A percentile compares a stretch with the other conserved stretches of the same genome.
Evolutionary conservation across 1,284 basidiomycete genomes (phyloP).

Genomic region (Boletus sp.): DNA sequence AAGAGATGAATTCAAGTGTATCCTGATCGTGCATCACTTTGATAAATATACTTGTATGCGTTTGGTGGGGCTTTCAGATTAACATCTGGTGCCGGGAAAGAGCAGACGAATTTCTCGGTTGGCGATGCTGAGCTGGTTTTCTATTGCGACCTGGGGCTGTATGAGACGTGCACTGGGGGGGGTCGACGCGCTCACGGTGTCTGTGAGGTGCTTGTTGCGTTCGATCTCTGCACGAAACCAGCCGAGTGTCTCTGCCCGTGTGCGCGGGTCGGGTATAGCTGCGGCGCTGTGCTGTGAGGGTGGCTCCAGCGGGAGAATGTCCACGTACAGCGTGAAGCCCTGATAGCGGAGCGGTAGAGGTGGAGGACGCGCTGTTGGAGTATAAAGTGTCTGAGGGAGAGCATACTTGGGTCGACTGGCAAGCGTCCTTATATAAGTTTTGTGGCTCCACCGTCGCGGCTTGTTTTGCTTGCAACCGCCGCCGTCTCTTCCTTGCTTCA

Average conservation of each 20-base stretch:
- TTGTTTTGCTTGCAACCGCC: slow-evolving; percentile 17
- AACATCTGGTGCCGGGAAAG: slow-evolving; percentile 23
- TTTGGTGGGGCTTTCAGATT: not conserved
- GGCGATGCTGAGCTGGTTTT: slow-evolving; percentile 46
- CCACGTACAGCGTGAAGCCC: slow-evolving; percentile 59
- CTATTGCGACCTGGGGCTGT: slow-evolving; percentile 40
- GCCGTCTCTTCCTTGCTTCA: slow-evolving; percentile 7
- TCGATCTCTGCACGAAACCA: slow-evolving; percentile 76
- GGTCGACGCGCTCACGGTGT: slow-evolving; percentile 43
- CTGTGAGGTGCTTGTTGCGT: slow-evolving; percentile 51
- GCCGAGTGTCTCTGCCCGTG: slow-evolving; percentile 59
- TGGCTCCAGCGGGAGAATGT: not conserved
- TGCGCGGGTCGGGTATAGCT: slow-evolving; percentile 60
- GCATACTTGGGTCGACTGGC: slow-evolving; percentile 11
- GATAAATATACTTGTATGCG: slow-evolving; percentile 3
- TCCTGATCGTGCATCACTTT: slow-evolving; percentile 3
- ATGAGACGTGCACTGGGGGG: slow-evolving; percentile 16
- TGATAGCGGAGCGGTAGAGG: slow-evolving; percentile 62
- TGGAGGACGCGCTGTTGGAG: slow-evolving; percentile 56
- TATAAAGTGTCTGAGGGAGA: slow-evolving; percentile 71
- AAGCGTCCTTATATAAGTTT: too few relatives aligned
- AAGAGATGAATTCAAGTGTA: slow-evolving; percentile 4
- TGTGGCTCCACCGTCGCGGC: slow-evolving; percentile 21
- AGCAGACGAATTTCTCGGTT: slow-evolving; percentile 55
- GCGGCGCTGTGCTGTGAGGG: slow-evolving; percentile 12